Conservation (phyloP, 768 basidiomycete genomes). For the Rossbeevera mucosa region DNA sequence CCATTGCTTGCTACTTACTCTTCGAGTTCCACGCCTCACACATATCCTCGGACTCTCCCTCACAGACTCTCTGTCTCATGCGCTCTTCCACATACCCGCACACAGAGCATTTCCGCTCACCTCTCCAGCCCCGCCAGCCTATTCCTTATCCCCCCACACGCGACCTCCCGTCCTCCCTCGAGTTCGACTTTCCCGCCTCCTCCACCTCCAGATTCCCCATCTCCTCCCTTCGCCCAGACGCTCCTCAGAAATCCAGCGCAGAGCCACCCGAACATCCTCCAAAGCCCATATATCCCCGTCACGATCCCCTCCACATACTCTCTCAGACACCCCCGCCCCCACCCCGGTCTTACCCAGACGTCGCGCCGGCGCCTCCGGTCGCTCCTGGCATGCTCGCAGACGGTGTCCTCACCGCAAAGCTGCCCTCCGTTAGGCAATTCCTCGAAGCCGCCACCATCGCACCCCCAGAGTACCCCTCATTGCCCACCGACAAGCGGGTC, state of each 20-base stretch:
- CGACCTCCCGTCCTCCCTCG: constrained; percentile 12
- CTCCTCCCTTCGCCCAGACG: constrained; percentile 36
- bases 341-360: constrained; percentile 19
- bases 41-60: background rate
- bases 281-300: constrained; percentile 25
- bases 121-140: constrained; percentile 16
- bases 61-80: constrained; percentile 12
- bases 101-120: constrained; percentile 9
- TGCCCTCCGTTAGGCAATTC: constrained; percentile 45
- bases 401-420: constrained; percentile 42
- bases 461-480: constrained; percentile 37
- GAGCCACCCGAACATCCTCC: constrained; percentile 22
- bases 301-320: constrained; percentile 31
- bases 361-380: constrained; percentile 23
- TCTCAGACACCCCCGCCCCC: constrained; percentile 18
- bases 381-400: constrained; percentile 35
- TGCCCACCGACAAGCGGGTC: constrained; percentile 39
- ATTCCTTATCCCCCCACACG: constrained; percentile 10
- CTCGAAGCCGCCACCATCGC: constrained; percentile 40
- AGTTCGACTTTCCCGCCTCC: constrained; percentile 22
- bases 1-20: background rate
- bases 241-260: constrained; percentile 18
- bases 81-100: background rate
- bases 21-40: background rate
- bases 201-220: constrained; percentile 31